These are phyloP conservation scores for Cyberlindnera lachancei DNA, from an alignment of 805 yeast species.

Conservation along the genomic window DNA sequence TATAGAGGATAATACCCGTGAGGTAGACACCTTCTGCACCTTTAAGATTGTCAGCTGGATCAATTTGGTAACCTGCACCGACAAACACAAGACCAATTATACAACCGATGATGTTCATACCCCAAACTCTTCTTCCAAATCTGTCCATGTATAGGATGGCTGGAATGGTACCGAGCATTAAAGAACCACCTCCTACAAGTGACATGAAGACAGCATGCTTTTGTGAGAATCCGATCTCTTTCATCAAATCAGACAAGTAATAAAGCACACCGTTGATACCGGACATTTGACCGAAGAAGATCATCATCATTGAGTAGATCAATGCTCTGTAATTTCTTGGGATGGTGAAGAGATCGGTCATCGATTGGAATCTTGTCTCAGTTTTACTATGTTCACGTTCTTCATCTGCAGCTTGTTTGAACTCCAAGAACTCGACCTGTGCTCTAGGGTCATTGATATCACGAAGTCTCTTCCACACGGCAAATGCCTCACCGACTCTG, in stretches of 20 bases:
- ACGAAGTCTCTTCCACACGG: constrained; percentile 50
- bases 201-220: constrained; percentile 57
- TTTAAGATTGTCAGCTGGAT: constrained; percentile 28
- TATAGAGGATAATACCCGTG: constrained; percentile 55
- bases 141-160: constrained; percentile 52
- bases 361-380: constrained; percentile 31
- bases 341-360: constrained; percentile 44
- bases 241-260: constrained; percentile 53
- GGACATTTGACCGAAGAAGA: constrained; percentile 55
- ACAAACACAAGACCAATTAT: constrained; percentile 53
- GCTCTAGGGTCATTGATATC: constrained; percentile 34
- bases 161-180: constrained; percentile 58
- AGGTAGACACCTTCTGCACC: constrained; percentile 55
- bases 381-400: constrained; percentile 34
- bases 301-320: constrained; percentile 49
- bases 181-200: constrained; percentile 59
- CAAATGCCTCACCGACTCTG: constrained; percentile 44
- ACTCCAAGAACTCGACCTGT: constrained; percentile 49
- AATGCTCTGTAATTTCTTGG: constrained; percentile 59
- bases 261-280: constrained; percentile 64
- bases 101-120: constrained; percentile 48
- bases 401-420: constrained; percentile 44
- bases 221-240: constrained; percentile 43
- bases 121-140: constrained; percentile 56
- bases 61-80: constrained; percentile 47